A percentile compares a stretch with the other conserved stretches of the same genome.
Evolutionary conservation across 2,329 filamentous ascomycete species (phyloP).

Genomic region (Salinomyces thailandicus): DNA sequence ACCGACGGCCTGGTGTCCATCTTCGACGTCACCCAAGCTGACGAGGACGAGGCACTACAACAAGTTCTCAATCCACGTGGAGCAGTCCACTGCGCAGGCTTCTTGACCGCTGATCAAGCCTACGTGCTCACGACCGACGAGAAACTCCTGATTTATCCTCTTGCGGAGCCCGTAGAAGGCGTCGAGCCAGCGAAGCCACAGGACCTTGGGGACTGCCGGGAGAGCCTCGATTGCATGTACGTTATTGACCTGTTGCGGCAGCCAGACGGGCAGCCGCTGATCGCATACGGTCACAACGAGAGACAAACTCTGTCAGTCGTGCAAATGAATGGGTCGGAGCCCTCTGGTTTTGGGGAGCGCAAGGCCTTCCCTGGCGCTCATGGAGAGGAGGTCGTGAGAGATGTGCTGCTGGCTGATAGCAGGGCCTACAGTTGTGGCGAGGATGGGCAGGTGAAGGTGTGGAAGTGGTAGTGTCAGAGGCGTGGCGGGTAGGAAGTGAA

Average conservation of each 20-base stretch:
- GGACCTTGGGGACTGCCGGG: slow-evolving; percentile 60
- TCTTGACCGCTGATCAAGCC: slow-evolving; percentile 54
- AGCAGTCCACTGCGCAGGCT: slow-evolving; percentile 65
- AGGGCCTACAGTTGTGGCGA: slow-evolving; percentile 38
- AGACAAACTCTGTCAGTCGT: slow-evolving; percentile 20
- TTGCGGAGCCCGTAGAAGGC: slow-evolving; percentile 52
- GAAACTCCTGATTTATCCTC: slow-evolving; percentile 60
- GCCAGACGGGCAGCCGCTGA: slow-evolving; percentile 16
- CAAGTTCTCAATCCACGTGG: slow-evolving; percentile 70
- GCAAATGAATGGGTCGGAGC: slow-evolving; percentile 15
- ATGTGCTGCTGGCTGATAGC: slow-evolving; percentile 30
- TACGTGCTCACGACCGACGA: slow-evolving; percentile 71
- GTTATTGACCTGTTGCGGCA: slow-evolving; percentile 54
- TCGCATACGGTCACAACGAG: slow-evolving; percentile 23
- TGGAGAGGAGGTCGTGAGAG: slow-evolving; percentile 39
- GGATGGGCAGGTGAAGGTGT: slow-evolving; percentile 36
- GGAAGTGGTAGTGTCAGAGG: slow-evolving; percentile 19
- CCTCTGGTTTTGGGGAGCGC: slow-evolving; percentile 19
- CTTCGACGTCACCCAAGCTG: slow-evolving; percentile 57
- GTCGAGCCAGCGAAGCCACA: slow-evolving; percentile 38
- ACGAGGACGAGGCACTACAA: slow-evolving; percentile 67
- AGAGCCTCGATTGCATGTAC: slow-evolving; percentile 60
- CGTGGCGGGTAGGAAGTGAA: too few species aligned
- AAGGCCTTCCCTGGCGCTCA: slow-evolving; percentile 33
- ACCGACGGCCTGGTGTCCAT: slow-evolving; percentile 72